Base-by-base conservation (phyloP, 2,329 filamentous ascomycete species). In the Botryosphaeria dothidea region DNA sequence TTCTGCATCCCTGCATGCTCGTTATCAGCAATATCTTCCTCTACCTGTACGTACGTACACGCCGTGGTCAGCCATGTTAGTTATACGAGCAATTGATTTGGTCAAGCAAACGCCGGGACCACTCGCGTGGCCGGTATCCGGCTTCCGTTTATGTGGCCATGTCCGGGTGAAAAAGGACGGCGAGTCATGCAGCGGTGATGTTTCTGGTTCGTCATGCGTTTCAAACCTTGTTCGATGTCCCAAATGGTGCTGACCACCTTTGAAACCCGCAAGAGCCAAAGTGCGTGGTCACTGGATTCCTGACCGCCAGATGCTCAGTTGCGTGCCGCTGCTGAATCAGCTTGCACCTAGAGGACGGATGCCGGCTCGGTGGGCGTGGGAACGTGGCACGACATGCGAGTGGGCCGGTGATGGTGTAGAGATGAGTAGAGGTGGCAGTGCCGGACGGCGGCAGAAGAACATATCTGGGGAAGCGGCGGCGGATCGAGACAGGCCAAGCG, bases 101-200 rank as follows among this genome's bases (percentile, higher is more conserved):
- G 51, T 25, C 34, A 15, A 15, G 7, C 21, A n/a, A 19, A 36
- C 51, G 31, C 51, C 13, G 23, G 19, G 27, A 19, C 25, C 15
- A 46, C 38, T 13, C 15, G 51, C 17, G 15, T 21, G 25, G 54
- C 15, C 56, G n/a, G 56, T 21, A 36, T 9, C 23, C 17, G 36
- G 25, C 56, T 46, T 48, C 56, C 38, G 27, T 34, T 46, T 46
- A 38, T 34, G 56, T 60, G 25, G 56, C 17, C 36, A 60, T 23
- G 56, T 46, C 56, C 56, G 56, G 56, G 25, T 31, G 56, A 29
- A 34, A 23, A n/a, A 60, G 25, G 25, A n/a, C 25, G 13, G 41
- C 56, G 56, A 60, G 56, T 60, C 56, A 60, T 60, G 56, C 25
- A 3, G 27, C 41, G 5, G 56, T 46, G 56, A 60, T 60, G 56